Evolutionary conservation across 2,329 filamentous ascomycete genomes (phyloP).

Genomic region (Microdochium paspali): DNA sequence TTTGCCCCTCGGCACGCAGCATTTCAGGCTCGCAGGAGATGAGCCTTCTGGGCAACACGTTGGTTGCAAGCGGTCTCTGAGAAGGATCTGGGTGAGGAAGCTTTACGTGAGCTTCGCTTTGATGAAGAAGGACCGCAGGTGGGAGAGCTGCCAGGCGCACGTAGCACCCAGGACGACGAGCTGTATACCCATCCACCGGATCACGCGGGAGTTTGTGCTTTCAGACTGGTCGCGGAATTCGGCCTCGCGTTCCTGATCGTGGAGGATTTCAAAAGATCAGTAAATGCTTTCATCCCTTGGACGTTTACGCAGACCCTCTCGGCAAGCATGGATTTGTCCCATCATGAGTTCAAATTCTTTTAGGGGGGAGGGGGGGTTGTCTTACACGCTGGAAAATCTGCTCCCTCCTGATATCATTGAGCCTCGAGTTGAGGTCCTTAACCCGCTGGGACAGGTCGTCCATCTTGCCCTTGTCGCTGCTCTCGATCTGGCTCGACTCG

Average conservation of each 20-base stretch:
- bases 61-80: too few relatives aligned
- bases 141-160: conserved; percentile 94
- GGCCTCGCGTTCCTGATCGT: conserved; percentile 86
- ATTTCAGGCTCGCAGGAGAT: too few relatives aligned
- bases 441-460: conserved; percentile 82
- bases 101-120: conserved; percentile 95
- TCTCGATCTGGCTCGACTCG: conserved; percentile 88
- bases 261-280: conserved; percentile 7
- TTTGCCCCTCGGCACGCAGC: too few relatives aligned
- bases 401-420: conserved; percentile 85
- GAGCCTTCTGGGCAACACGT: too few relatives aligned
- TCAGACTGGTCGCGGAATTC: conserved; percentile 98
- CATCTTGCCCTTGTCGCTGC: conserved; percentile 86
- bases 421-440: conserved; percentile 75
- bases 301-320: too few relatives aligned
- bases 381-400: conserved; percentile 90
- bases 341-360: too few relatives aligned
- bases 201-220: conserved; percentile 79
- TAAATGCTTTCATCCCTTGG: too few relatives aligned
- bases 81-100: too few relatives aligned
- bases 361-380: not conserved
- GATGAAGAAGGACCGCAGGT: conserved; percentile 96
- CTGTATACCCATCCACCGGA: conserved; percentile 91
- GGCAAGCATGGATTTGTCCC: too few relatives aligned
- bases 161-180: conserved; percentile 74